These are phyloP conservation scores for Colletotrichum shisoi DNA, from an alignment of 2,329 filamentous ascomycete species.

Conservation along the genomic window DNA sequence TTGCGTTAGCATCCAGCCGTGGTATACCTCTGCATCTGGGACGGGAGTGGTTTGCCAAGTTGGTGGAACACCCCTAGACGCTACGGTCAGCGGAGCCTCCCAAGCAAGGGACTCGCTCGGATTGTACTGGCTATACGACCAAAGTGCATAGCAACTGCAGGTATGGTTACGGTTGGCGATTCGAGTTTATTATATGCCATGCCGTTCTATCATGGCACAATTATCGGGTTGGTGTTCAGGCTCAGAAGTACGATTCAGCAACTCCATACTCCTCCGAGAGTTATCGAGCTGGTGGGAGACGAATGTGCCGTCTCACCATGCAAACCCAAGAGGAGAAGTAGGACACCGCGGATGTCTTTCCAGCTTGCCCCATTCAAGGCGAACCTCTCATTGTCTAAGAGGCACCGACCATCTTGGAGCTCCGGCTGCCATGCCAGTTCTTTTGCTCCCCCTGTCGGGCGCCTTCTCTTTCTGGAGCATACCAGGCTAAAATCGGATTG, in stretches of 20 bases:
- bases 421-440: background rate
- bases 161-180: background rate
- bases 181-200: background rate
- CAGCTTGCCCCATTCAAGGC: background rate
- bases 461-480: background rate
- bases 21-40: background rate
- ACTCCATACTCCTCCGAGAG: background rate
- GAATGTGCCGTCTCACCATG: background rate
- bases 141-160: background rate
- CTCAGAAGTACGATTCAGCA: background rate
- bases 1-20: conserved; percentile 10
- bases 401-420: background rate
- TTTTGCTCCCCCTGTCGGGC: background rate
- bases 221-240: background rate
- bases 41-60: background rate
- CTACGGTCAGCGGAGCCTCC: background rate
- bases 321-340: background rate
- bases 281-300: background rate
- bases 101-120: background rate
- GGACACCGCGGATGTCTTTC: background rate
- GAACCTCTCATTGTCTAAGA: conserved; percentile 9
- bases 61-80: background rate
- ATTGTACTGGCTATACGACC: background rate
- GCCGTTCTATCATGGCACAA: background rate
- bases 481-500: conserved; percentile 4